Evolutionary conservation across 1,284 basidiomycete species (phyloP).

Genomic region (Amylostereum areolatum): DNA sequence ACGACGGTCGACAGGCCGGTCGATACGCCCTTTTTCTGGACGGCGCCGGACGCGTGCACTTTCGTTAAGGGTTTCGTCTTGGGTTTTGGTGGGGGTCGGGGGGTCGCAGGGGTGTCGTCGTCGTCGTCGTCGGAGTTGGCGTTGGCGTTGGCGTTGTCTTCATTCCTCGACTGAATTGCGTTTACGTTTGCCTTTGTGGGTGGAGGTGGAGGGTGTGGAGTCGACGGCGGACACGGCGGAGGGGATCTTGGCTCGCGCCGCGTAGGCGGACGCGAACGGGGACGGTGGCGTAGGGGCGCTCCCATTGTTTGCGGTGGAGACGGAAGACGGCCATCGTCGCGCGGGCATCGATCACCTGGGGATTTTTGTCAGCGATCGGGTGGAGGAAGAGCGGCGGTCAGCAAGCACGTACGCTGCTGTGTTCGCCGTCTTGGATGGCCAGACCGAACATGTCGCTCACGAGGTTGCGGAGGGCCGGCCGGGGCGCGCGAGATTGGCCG

Average conservation of each 20-base stretch:
- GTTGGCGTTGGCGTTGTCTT: conserved; percentile 3
- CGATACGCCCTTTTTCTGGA: conserved; percentile 62
- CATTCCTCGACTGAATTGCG: not conserved
- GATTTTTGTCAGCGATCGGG: conserved; percentile 1
- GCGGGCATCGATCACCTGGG: conserved; percentile 84
- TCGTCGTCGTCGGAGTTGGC: conserved; percentile 15
- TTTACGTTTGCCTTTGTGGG: not conserved
- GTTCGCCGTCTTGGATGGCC: conserved; percentile 84
- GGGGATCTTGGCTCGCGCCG: not conserved
- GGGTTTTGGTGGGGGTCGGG: conserved; percentile 3
- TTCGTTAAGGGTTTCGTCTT: conserved; percentile 13
- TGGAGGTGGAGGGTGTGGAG: too few species aligned
- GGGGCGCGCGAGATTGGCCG: conserved; percentile 54
- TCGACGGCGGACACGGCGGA: too few species aligned
- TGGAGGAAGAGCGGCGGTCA: not conserved
- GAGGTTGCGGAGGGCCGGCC: conserved; percentile 78
- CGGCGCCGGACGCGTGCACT: conserved; percentile 35
- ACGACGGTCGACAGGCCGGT: conserved; percentile 67
- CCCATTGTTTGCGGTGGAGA: conserved; percentile 85
- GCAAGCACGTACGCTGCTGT: conserved; percentile 64
- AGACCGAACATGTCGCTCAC: conserved; percentile 79
- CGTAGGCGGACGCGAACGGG: conserved; percentile 7
- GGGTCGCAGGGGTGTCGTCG: conserved; percentile 7
- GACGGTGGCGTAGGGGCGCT: conserved; percentile 26
- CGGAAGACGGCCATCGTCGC: conserved; percentile 96